phyloP scores from a whole-genome alignment of 306 rosid species.

The Prunus kanzakura region DNA sequence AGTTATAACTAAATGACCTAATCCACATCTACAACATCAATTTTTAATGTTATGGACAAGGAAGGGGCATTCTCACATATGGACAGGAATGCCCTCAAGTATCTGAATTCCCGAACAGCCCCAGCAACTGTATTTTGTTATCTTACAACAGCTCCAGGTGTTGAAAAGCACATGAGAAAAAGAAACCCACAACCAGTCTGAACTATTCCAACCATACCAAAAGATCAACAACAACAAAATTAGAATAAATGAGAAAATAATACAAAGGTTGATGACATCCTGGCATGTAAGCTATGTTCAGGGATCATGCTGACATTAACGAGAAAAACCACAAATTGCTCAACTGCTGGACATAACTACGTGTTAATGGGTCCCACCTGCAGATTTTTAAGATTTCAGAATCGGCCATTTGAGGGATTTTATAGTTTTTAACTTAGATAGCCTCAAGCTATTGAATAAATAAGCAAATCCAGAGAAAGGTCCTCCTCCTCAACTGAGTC shows the following conservation, averaged over 20 bases:
- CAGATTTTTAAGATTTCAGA: neutral
- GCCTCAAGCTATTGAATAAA: too few relatives aligned
- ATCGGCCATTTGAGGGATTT: neutral
- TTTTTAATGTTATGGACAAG: too few relatives aligned
- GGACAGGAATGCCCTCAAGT: slow-evolving; percentile 14
- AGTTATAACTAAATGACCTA: too few relatives aligned
- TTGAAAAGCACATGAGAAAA: neutral
- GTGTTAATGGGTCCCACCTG: slow-evolving; percentile 9
- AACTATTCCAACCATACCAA: neutral
- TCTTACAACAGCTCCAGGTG: neutral
- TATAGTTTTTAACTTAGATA: too few relatives aligned
- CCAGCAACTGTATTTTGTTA: neutral
- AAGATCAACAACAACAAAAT: neutral
- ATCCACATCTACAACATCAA: too few relatives aligned
- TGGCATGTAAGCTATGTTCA: slow-evolving; percentile 1
- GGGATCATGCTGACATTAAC: slow-evolving; percentile 3
- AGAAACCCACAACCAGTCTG: neutral
- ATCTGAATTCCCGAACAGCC: neutral
- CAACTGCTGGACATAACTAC: neutral
- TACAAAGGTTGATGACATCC: slow-evolving; percentile 8
- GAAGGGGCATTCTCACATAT: neutral
- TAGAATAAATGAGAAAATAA: neutral
- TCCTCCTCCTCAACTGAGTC: neutral
- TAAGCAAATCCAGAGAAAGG: neutral
- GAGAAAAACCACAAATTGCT: neutral